Evolutionary conservation across 2,329 filamentous ascomycete species (phyloP), one percentile per base, ranked within the genome.

Genomic region (Diaporthe helianthi): DNA sequence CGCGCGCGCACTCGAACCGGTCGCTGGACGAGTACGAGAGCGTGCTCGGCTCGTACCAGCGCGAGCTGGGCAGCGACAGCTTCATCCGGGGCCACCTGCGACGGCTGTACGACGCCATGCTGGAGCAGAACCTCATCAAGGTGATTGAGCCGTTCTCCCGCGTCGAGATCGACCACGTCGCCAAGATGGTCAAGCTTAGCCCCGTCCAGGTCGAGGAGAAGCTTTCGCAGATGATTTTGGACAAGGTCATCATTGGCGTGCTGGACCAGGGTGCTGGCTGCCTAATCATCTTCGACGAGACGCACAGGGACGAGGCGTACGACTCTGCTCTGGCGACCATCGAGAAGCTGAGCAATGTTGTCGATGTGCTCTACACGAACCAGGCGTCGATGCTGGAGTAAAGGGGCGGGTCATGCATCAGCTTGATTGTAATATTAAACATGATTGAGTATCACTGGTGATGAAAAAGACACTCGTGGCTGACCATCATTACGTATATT

Each of bases 71-170:
- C 75, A 92, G 92, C 80, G 96, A 99, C 79, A 88, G 93, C 71
- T 99, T 99, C 84, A 97, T 99, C 81, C 93, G 95, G 72, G 97
- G 96, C 82, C 96, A 99, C 83, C 90, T 99, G 74, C 93, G 94
- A 71, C 92, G 94, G 63, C 87, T 99, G 64, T 99, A 99, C 84
- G 96, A 99, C 81, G 93, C 94, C 79, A 98, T 99, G 94, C 83
- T 99, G 78, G 96, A 99, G 85, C 96, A 99, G 87, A 99, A 99
- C 82, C 88, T 99, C 51, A 97, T 98, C 87, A 98, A 99, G 86
- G 96, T 99, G 72, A 99, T 99, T 79, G 96, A 99, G 86, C 96
- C 96, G 26, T 99, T 98, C 84, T 97, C 93, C 77, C 90, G 94
- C 72, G 96, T 99, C 66, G 96, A 99, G 83, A 97, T 99, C 76